These are phyloP conservation scores for Hemisphaericaspora xylofermentans DNA, from an alignment of 1,139 yeast genomes.

Conservation along the genomic window DNA sequence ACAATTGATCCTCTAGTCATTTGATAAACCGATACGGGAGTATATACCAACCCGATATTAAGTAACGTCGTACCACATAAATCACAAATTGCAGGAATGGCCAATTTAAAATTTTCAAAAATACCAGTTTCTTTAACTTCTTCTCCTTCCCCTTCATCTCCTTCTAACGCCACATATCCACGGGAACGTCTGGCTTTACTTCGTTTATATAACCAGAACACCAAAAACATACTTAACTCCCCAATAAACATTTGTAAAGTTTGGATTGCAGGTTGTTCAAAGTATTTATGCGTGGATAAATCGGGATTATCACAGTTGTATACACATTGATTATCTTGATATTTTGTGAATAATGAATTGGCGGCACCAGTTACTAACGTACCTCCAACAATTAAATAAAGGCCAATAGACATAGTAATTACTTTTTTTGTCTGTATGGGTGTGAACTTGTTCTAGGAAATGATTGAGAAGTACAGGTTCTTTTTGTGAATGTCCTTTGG, in stretches of 20 bases:
- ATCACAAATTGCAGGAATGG: constrained; percentile 73
- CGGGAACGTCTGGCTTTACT: constrained; percentile 7
- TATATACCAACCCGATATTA: constrained; percentile 71
- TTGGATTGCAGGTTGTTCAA: constrained; percentile 79
- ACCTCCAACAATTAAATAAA: constrained; percentile 41
- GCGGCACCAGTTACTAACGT: constrained; percentile 69
- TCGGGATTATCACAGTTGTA: constrained; percentile 51
- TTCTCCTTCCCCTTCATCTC: constrained; percentile 8
- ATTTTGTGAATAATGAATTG: constrained; percentile 74
- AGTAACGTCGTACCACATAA: constrained; percentile 71
- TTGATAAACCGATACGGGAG: constrained; percentile 83
- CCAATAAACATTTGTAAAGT: constrained; percentile 83
- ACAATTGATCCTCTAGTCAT: constrained; percentile 83
- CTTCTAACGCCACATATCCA: constrained; percentile 21
- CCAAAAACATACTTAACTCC: constrained; percentile 55
- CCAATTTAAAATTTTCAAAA: constrained; percentile 28
- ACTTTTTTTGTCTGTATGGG: background rate
- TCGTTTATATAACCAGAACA: constrained; percentile 33
- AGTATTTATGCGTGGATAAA: constrained; percentile 38
- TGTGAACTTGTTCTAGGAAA: background rate
- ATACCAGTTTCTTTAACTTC: constrained; percentile 17
- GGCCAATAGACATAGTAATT: constrained; percentile 9
- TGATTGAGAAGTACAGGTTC: too few relatives aligned
- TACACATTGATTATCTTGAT: constrained; percentile 76
- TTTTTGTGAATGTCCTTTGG: too few relatives aligned